A percentile compares a stretch with the other conserved stretches of the same genome.
Conservation (phyloP, 1,284 basidiomycete genomes). For the Rhodotorula sp. region DNA sequence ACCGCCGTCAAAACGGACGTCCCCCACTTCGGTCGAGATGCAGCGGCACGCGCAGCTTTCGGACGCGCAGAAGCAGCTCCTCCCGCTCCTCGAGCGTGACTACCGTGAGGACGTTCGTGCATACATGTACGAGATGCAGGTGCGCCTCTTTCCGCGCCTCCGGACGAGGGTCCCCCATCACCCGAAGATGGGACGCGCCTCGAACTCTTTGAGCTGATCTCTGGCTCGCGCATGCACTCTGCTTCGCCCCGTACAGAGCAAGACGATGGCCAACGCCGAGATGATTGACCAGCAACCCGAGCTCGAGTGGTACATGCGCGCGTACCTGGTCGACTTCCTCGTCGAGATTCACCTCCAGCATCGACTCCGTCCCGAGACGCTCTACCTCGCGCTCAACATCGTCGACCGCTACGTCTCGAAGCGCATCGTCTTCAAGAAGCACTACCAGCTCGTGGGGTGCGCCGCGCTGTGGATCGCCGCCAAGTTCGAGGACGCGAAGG, state of each 20-base stretch:
- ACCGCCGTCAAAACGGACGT: slow-evolving; percentile 27
- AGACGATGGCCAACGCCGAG: slow-evolving; percentile 81
- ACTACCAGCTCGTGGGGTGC: slow-evolving; percentile 98
- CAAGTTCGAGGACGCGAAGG: slow-evolving; percentile 99
- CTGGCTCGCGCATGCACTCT: slow-evolving; percentile 7
- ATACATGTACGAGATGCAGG: slow-evolving; percentile 98
- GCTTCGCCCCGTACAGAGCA: slow-evolving; percentile 56
- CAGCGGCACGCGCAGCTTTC: slow-evolving; percentile 30
- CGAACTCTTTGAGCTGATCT: background rate
- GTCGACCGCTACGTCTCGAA: slow-evolving; percentile 99
- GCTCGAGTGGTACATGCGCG: slow-evolving; percentile 72
- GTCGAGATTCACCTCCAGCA: slow-evolving; percentile 98
- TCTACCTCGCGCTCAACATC: slow-evolving; percentile 98
- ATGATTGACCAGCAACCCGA: slow-evolving; percentile 98
- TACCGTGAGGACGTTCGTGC: slow-evolving; percentile 87
- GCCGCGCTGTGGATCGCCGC: slow-evolving; percentile 98
- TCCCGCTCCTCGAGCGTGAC: slow-evolving; percentile 72
- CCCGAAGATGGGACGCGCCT: background rate
- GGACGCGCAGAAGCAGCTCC: slow-evolving; percentile 49
- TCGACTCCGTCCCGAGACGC: slow-evolving; percentile 92
- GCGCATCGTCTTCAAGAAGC: slow-evolving; percentile 96
- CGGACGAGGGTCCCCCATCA: background rate
- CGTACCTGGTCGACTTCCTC: slow-evolving; percentile 96
- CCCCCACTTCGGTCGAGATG: slow-evolving; percentile 38
- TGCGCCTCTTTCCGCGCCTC: slow-evolving; percentile 54